Conservation (phyloP, 306 rosid genomes). For the Leucaena leucocephala region DNA sequence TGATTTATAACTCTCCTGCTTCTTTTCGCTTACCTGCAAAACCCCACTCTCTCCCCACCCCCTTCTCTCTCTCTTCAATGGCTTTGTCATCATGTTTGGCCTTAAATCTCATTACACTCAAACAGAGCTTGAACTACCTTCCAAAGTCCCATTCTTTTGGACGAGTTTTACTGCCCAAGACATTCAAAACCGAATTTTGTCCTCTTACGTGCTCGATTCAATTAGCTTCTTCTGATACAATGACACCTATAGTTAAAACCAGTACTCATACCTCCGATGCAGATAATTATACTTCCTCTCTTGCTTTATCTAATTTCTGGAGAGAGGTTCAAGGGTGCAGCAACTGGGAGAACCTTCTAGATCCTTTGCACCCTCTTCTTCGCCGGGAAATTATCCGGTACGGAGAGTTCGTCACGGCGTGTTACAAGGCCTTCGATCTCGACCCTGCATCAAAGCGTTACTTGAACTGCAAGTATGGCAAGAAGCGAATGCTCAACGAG, state of each 20-base stretch:
- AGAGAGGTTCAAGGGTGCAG: conserved; percentile 75
- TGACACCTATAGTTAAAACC: conserved; percentile 3
- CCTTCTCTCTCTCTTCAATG: conserved; percentile 30
- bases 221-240: conserved; percentile 25
- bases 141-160: conserved; percentile 56
- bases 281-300: background rate
- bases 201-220: conserved; percentile 19
- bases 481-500: conserved; percentile 59
- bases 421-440: conserved; percentile 86
- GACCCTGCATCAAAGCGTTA: conserved; percentile 73
- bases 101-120: conserved; percentile 47
- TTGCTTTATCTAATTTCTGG: conserved; percentile 51
- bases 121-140: conserved; percentile 29
- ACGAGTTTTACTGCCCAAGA: conserved; percentile 51
- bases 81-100: conserved; percentile 11
- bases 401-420: conserved; percentile 71
- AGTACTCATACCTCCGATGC: background rate
- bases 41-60: background rate
- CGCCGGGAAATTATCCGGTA: conserved; percentile 74
- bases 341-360: conserved; percentile 76
- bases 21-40: conserved; percentile 7
- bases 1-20: conserved; percentile 43
- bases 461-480: conserved; percentile 82
- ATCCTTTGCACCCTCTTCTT: conserved; percentile 85
- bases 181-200: conserved; percentile 2